Evolutionary conservation across 768 basidiomycete genomes (phyloP), one percentile per base, ranked within the genome.

Genomic region (Phanerochaete carnosa): DNA sequence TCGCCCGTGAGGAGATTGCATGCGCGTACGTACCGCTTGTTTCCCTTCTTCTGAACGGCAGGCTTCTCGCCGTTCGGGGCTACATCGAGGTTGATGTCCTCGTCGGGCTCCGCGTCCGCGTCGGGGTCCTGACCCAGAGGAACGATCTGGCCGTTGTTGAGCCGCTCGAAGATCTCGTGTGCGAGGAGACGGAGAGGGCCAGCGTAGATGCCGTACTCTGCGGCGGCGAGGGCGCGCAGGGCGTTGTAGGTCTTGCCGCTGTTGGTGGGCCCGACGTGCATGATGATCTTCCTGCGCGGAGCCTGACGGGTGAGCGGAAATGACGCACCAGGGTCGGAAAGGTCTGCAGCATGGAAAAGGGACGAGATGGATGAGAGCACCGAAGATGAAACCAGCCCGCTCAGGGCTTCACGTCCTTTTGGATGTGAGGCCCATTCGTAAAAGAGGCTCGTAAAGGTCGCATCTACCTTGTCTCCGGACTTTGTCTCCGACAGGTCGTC

Each of bases 251-350:
- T 99, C 77, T 99, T 99, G 30, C 96, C 97, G 63, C 92, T 93
- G 73, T 98, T 99, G 25, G 97, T 98, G 0, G 97, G 97, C 0
- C 96, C 97, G 43, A 99, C 94, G 67, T 99, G 96, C 80, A 98
- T 88, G 71, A 95, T 89, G 66, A 98, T 77, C 65, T 88, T 92
- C 22, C 95, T 83, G 11, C 61, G 63, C 19, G 79, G 80, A 63
- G 87, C 75, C 12, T 72, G 67, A 11, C 96, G 85, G 0, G 94
- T 86, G 9, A 55, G 19, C 0, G 75, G 68, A 66, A 70, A 86
- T 12, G 74, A 69, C 60, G 87, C 85, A 0, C 79, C 80, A 0
- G 82, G 82, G 59, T 75, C 78, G n/a, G 73, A 66, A 15, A 76
- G 66, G 65, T 82, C 76, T 0, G 80, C 76, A 1, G 78, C 73